phyloP scores from a whole-genome alignment of 495 filamentous ascomycete genomes.

The Polyplosphaeria fusca region DNA sequence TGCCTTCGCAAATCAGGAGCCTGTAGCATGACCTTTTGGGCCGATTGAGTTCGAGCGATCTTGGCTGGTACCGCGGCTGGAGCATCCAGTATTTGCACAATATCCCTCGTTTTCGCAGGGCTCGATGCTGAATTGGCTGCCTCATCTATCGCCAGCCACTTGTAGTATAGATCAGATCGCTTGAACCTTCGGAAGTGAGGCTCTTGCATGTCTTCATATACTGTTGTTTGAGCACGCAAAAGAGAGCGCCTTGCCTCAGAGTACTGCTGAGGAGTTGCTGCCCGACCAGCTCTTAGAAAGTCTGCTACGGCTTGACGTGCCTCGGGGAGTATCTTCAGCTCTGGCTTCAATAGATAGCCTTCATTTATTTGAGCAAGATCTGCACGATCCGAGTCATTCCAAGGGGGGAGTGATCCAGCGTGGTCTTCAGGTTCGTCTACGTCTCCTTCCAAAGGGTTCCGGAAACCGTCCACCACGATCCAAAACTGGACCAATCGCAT shows the following conservation, averaged over 20 bases:
- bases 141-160: constrained; percentile 88
- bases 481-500: constrained; percentile 96
- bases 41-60: constrained; percentile 25
- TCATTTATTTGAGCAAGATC: constrained; percentile 89
- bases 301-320: constrained; percentile 65
- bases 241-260: constrained; percentile 77
- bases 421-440: constrained; percentile 63
- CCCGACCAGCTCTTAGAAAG: constrained; percentile 73
- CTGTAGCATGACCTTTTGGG: constrained; percentile 11
- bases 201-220: constrained; percentile 77
- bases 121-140: constrained; percentile 44
- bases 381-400: constrained; percentile 79
- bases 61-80: constrained; percentile 31
- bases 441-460: constrained; percentile 94
- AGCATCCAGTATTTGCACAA: constrained; percentile 25
- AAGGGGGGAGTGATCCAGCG: constrained; percentile 61
- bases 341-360: constrained; percentile 76
- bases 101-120: constrained; percentile 24
- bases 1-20: constrained; percentile 54
- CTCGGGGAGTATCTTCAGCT: constrained; percentile 70
- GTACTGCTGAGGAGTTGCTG: constrained; percentile 77
- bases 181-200: constrained; percentile 82
- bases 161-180: constrained; percentile 89
- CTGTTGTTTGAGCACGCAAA: constrained; percentile 73
- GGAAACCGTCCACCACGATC: constrained; percentile 95